Conservation (phyloP, 192 early-diverging fungal genomes). For the Backusella westeae region DNA sequence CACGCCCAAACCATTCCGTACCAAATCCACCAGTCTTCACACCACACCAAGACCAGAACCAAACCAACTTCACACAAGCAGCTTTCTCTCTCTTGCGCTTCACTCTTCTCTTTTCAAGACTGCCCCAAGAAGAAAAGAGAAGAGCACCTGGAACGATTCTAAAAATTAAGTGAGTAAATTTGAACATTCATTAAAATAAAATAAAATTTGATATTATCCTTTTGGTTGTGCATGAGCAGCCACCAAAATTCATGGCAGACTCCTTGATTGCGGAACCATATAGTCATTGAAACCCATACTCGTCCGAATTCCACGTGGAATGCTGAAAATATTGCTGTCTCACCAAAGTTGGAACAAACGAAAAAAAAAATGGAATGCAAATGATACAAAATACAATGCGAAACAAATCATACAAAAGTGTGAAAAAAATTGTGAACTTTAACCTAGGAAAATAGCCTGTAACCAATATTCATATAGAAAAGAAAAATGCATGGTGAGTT, state of each 20-base stretch:
- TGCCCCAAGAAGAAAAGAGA: background rate
- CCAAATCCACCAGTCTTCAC: background rate
- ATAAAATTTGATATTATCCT: background rate
- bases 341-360: background rate
- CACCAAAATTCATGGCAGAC: background rate
- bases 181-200: background rate
- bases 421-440: background rate
- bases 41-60: background rate
- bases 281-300: background rate
- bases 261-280: background rate
- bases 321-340: background rate
- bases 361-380: background rate
- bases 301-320: background rate
- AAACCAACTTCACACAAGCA: background rate
- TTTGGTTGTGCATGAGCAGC: background rate
- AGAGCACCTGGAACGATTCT: background rate
- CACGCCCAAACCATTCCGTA: background rate
- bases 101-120: background rate
- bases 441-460: background rate
- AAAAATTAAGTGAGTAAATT: background rate
- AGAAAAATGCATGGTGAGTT: background rate
- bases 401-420: background rate
- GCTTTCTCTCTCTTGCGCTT: conserved; percentile 4
- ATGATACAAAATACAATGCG: background rate
- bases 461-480: background rate